Base-by-base conservation (phyloP, 805 yeast species). In the Candida namnaoensis region DNA sequence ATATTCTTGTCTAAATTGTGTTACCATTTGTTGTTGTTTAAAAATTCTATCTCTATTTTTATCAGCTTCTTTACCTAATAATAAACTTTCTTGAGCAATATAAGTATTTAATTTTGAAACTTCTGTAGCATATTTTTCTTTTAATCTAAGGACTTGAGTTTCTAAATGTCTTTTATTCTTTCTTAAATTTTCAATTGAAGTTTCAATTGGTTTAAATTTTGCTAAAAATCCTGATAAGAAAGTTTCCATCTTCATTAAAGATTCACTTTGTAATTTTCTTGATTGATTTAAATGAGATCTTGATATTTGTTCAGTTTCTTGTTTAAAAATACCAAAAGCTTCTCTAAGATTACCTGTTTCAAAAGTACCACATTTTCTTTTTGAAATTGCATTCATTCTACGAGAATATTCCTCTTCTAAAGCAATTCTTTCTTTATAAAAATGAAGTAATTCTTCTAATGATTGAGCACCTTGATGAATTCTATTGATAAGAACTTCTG, bases 391-490 rank as follows among this genome's bases (percentile, higher is more conserved):
- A 36, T 63, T 64, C 48, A 88, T 57, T 44, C 69, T 71, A 42
- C 74, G 71, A 34, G 80, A 63, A 53, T 84, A 85, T 25, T 88
- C 95, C 45, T 78, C 82, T 52, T 87, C 96, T 34, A 88, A 72
- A 13, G 74, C 65, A 1, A 74, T 62, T 34, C 81, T 63, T 43
- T 79, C 84, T 44, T 66, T 72, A 58, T 76, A 77, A 46, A 71
- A 77, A 1, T 53, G 49, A 8, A 64, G 55, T 14, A 80, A 51
- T 28, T 70, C 74, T 27, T 76, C 79, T 38, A 75, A 60, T 1
- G 93, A 80, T 38, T 69, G 71, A 35, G 74, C 66, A 8, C 88
- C 76, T 44, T 75, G 69, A 49, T 74, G 72, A 66, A 82, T 72
- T 44, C 80, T 73, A 46, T 66, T 69, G 40, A 75, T 69, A 15